A percentile compares a stretch with the other conserved stretches of the same genome.
Evolutionary conservation across 2,329 filamentous ascomycete species (phyloP).

Genomic region (Nannizziopsis barbatae): DNA sequence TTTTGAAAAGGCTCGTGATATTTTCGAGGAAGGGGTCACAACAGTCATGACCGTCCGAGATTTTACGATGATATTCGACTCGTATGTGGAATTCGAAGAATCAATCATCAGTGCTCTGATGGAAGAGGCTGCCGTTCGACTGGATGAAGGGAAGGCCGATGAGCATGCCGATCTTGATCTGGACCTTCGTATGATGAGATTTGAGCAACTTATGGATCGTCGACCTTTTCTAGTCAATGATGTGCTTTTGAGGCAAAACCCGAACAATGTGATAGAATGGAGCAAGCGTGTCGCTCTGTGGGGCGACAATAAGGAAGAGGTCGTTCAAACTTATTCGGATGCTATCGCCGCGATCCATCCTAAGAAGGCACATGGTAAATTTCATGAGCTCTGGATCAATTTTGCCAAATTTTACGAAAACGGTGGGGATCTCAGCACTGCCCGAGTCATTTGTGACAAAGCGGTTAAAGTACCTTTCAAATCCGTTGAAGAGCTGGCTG

Average conservation of each 20-base stretch:
- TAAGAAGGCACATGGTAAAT: conserved; percentile 85
- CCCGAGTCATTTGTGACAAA: conserved; percentile 91
- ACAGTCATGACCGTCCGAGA: conserved; percentile 98
- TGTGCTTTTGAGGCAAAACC: conserved; percentile 86
- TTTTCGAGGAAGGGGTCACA: conserved; percentile 92
- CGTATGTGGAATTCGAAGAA: conserved; percentile 94
- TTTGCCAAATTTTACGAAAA: conserved; percentile 96
- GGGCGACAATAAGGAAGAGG: conserved; percentile 83
- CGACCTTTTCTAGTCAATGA: conserved; percentile 94
- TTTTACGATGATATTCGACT: conserved; percentile 92
- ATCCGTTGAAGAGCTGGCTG: conserved; percentile 88
- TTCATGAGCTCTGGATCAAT: conserved; percentile 90
- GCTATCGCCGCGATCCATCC: conserved; percentile 88
- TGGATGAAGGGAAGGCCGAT: conserved; percentile 66
- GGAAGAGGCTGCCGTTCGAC: conserved; percentile 68
- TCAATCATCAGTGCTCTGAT: conserved; percentile 85
- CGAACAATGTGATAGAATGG: conserved; percentile 93
- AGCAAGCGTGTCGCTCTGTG: conserved; percentile 91
- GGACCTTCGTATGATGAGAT: conserved; percentile 93
- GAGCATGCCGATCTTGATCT: conserved; percentile 85
- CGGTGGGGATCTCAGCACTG: conserved; percentile 70
- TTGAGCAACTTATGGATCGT: conserved; percentile 95
- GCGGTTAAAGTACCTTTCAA: conserved; percentile 97
- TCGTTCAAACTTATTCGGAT: conserved; percentile 87
- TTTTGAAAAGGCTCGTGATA: conserved; percentile 83